phyloP scores from a whole-genome alignment of 257 asterid species.

The Gentiana macrophylla region DNA sequence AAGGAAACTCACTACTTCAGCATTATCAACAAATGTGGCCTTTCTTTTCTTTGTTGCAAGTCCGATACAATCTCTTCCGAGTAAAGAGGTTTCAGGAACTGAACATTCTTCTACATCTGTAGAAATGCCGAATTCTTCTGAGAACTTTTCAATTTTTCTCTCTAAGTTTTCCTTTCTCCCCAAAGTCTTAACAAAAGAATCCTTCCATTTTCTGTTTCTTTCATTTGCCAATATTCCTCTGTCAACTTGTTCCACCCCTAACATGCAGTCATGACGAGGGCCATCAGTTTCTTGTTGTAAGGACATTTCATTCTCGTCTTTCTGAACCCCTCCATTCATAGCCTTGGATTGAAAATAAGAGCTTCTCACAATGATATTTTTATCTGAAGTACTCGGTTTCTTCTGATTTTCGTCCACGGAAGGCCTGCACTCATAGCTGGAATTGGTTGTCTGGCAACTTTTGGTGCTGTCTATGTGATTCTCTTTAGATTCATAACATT shows the following conservation, averaged over 20 bases:
- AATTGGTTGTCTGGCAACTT: neutral
- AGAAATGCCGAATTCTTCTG: slow-evolving; percentile 9
- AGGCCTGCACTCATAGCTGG: slow-evolving; percentile 9
- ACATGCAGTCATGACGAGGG: slow-evolving; percentile 3
- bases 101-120: slow-evolving; percentile 16
- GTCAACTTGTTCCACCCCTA: slow-evolving; percentile 18
- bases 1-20: slow-evolving; percentile 34
- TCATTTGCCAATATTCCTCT: slow-evolving; percentile 12
- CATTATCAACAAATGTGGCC: slow-evolving; percentile 22
- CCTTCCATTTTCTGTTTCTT: slow-evolving; percentile 25
- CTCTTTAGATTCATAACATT: slow-evolving; percentile 7
- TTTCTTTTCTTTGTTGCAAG: slow-evolving; percentile 40
- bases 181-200: slow-evolving; percentile 24
- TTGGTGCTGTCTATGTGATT: slow-evolving; percentile 10
- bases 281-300: slow-evolving; percentile 12
- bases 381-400: slow-evolving; percentile 17
- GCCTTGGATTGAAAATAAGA: slow-evolving; percentile 45
- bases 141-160: slow-evolving; percentile 18
- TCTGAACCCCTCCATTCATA: slow-evolving; percentile 16
- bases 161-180: slow-evolving; percentile 17
- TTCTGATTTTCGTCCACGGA: slow-evolving; percentile 24
- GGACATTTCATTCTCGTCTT: slow-evolving; percentile 15
- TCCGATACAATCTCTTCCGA: slow-evolving; percentile 16
- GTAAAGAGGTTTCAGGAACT: slow-evolving; percentile 18
- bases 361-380: slow-evolving; percentile 39